Evolutionary conservation across 768 basidiomycete species (phyloP), one percentile per base, ranked within the genome.

Genomic region (Exsudoporus frostii): DNA sequence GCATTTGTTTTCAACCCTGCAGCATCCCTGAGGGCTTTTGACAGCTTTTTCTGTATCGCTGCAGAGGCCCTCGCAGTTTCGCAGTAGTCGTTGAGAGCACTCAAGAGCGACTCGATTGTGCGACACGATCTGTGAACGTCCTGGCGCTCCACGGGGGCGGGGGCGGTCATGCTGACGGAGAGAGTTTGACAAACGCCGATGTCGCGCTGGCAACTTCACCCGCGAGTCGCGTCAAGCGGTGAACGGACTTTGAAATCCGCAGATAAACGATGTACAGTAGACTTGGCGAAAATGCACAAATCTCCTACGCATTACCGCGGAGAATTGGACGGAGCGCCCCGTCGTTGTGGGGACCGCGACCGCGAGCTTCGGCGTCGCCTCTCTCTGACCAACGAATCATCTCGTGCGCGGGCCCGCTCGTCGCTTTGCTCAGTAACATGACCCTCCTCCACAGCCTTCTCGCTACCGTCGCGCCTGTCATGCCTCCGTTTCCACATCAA

Each of bases 101-200:
- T 78, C 52, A 88, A 78, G 29, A 91, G 78, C 11, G 74, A 73
- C 59, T 92, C 89, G 50, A 91, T 74, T 3, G 86, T 77, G 65
- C 85, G 86, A 77, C 90, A 90, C 7, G 86, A 83, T 68, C 85
- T 91, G 76, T 91, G 90, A 14, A 92, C 78, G 56, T 91, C 88
- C 17, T 73, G 65, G 20, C 87, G 80, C 50, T 90, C 89, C 8
- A 80, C 78, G 9, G 85, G 22, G 32, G 67, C 17, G 4, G 58
- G 29, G 52, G 37, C 24, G 20, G 59, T 49, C 66, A 66, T 63
- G 33, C 5, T 10, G 47, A 19, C 14, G 45, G 29, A 5, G 20
- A 20, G 10, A 36, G 22, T 13, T 7, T 41, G 40, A 24, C n/a
- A n/a, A n/a, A n/a, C n/a, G n/a, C n/a, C n/a, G n/a, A n/a, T n/a